These are phyloP conservation scores for Rhynchosporium agropyri DNA, from an alignment of 2,329 filamentous ascomycete species.

Conservation along the genomic window DNA sequence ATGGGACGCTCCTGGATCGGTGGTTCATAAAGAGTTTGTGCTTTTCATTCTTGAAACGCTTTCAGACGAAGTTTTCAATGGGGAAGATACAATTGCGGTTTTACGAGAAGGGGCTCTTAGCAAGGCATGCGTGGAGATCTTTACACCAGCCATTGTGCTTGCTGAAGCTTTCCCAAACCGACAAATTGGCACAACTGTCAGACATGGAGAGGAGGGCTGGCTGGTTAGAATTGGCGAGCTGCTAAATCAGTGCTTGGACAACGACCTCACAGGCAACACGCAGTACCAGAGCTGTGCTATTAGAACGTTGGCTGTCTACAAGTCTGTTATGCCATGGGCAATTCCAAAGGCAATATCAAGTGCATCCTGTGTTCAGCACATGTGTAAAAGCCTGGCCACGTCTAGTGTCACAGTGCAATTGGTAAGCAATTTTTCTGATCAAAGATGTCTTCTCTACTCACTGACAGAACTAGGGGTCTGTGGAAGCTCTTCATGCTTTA, in stretches of 20 bases:
- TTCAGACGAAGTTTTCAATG: slow-evolving; percentile 91
- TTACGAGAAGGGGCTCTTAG: slow-evolving; percentile 83
- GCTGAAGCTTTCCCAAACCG: slow-evolving; percentile 75
- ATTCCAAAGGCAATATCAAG: slow-evolving; percentile 79
- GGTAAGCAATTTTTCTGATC: slow-evolving; percentile 50
- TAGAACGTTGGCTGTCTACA: slow-evolving; percentile 75
- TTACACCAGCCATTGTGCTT: slow-evolving; percentile 78
- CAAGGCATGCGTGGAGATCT: slow-evolving; percentile 89
- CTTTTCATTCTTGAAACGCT: slow-evolving; percentile 86
- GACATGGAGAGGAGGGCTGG: slow-evolving; percentile 85
- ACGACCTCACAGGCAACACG: slow-evolving; percentile 64
- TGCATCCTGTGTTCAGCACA: slow-evolving; percentile 68
- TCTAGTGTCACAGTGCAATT: slow-evolving; percentile 74
- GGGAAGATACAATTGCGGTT: slow-evolving; percentile 84
- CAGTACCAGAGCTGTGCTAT: slow-evolving; percentile 71
- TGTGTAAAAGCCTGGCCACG: slow-evolving; percentile 72
- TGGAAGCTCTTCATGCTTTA: slow-evolving; percentile 82
- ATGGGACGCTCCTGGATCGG: slow-evolving; percentile 71
- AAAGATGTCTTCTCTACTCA: background rate
- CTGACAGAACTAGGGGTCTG: slow-evolving; percentile 59
- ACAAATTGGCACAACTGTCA: slow-evolving; percentile 63
- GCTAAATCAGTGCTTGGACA: slow-evolving; percentile 71
- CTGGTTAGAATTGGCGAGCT: slow-evolving; percentile 75
- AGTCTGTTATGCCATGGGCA: slow-evolving; percentile 83
- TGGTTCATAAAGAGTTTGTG: slow-evolving; percentile 79